phyloP scores from a whole-genome alignment of 1,284 basidiomycete genomes.

The Malassezia furfur region DNA sequence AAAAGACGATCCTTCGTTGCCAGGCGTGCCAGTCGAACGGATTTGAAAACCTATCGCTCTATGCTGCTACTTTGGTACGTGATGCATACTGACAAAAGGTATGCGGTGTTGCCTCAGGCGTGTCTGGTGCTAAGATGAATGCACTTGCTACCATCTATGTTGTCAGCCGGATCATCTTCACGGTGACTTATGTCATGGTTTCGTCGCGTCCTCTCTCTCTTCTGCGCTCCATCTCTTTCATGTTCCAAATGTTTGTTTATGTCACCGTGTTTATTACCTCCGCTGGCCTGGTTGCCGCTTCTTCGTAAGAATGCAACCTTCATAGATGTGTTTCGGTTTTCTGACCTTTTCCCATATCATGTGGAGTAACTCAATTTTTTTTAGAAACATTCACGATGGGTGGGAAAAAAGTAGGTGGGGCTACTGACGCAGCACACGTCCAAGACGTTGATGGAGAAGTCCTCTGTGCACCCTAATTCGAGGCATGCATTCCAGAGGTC shows the following conservation, averaged over 20 bases:
- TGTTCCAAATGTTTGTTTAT: background rate
- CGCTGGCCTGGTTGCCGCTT: background rate
- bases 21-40: conserved; percentile 5
- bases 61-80: background rate
- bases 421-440: conserved; percentile 29
- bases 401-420: conserved; percentile 29
- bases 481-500: conserved; percentile 38
- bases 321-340: too few relatives aligned
- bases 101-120: background rate
- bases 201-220: background rate
- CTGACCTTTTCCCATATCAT: background rate
- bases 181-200: background rate
- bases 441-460: conserved; percentile 40
- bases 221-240: background rate
- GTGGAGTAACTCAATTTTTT: conserved; percentile 1
- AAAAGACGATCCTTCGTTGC: background rate
- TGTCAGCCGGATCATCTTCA: background rate
- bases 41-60: conserved; percentile 1
- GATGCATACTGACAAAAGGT: background rate
- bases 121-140: background rate
- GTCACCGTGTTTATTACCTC: background rate
- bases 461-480: conserved; percentile 41
- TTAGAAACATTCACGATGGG: conserved; percentile 22
- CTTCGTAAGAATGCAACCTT: too few relatives aligned
- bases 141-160: background rate